Evolutionary conservation across 345 rosid genomes (phyloP), one percentile per base, ranked within the genome.

Genomic region (Cardamine resedifolia): DNA sequence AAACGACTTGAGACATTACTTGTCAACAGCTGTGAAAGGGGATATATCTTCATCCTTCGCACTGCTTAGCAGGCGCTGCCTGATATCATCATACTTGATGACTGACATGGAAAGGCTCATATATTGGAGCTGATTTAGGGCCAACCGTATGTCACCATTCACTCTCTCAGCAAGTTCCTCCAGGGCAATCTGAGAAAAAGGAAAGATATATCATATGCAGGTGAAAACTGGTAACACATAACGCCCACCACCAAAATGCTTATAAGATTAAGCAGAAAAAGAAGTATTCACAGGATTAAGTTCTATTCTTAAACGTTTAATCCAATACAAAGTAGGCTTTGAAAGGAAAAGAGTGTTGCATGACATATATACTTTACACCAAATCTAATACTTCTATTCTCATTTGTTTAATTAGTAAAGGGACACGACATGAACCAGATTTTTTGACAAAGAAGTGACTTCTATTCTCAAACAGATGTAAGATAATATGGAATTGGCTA

Each of bases 41-140:
- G 99, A 95, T 49, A 95, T 87, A 82, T 95, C 97, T 90, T 95
- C 99, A 83, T 95, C 99, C 81, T 95, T 95, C 24, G 89, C 81
- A 80, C 94, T 85, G 81, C 85, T 86, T 65, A 85, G 84, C 81
- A 95, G 91, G 72, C 96, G 93, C 50, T 86, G 85, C 83, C 90
- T 85, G 67, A 95, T 82, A 79, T 95, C 97, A 83, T 91, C 96
- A 72, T 86, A 95, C 72, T 91, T 85, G 62, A 95, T 90, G 39
- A 77, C 81, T 20, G 92, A 83, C 96, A 87, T 80, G 74, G 96
- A 95, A 72, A 91, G 87, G 73, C 96, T 90, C 97, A 90, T 95
- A 83, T 95, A 95, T 50, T 91, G 93, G 75, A 95, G 82, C 76
- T 90, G 96, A 76, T 95, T 95, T 64, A 95, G 45, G 49, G 99